These are phyloP conservation scores for Phaeoacremonium minimum DNA, from an alignment of 2,329 filamentous ascomycete species.

Conservation along the genomic window DNA sequence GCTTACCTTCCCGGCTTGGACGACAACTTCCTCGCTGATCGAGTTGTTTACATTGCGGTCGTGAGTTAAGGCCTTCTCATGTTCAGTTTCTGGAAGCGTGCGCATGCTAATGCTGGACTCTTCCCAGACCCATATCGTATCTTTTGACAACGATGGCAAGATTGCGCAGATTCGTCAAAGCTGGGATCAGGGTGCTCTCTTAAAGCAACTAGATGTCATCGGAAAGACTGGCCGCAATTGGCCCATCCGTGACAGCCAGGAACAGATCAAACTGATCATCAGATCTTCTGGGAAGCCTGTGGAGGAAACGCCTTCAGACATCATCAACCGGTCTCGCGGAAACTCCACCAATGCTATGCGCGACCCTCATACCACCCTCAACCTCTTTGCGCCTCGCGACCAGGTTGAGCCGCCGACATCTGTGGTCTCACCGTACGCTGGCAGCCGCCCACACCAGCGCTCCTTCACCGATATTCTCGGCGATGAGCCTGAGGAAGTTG, in stretches of 20 bases:
- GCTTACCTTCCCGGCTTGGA: constrained; percentile 85
- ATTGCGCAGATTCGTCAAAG: constrained; percentile 84
- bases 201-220: constrained; percentile 93
- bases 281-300: constrained; percentile 33
- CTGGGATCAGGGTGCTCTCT: constrained; percentile 91
- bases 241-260: constrained; percentile 85
- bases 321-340: constrained; percentile 40
- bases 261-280: constrained; percentile 75
- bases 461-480: constrained; percentile 68
- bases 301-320: constrained; percentile 22
- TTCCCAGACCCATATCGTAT: constrained; percentile 76
- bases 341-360: constrained; percentile 51
- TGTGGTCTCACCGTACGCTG: constrained; percentile 60
- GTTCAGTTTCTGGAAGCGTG: too few species aligned
- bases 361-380: constrained; percentile 67
- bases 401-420: constrained; percentile 45
- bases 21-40: constrained; percentile 89
- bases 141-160: constrained; percentile 71
- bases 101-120: constrained; percentile 6
- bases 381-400: constrained; percentile 70
- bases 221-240: constrained; percentile 87
- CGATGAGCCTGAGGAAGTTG: constrained; percentile 35
- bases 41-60: constrained; percentile 72
- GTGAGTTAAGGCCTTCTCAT: too few species aligned
- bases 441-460: constrained; percentile 59